These are phyloP conservation scores for Pichia phayaonensis DNA, from an alignment of 805 yeast species.

Conservation along the genomic window DNA sequence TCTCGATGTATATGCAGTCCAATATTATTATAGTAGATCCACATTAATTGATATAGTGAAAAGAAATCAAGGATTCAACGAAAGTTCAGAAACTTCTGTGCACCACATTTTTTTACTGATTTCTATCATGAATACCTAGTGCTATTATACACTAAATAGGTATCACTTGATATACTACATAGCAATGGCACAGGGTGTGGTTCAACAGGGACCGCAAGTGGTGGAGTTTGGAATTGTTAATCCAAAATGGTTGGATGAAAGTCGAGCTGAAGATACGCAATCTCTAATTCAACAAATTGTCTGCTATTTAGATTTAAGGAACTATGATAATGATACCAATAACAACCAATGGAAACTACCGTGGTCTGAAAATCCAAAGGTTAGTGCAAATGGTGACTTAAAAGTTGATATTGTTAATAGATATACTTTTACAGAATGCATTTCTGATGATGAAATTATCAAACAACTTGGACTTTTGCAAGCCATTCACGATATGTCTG, in stretches of 20 bases:
- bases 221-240: constrained; percentile 20
- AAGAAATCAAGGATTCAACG: background rate
- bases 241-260: constrained; percentile 11
- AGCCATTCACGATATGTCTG: constrained; percentile 23
- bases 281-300: constrained; percentile 19
- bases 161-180: no score
- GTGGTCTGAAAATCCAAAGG: background rate
- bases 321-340: background rate
- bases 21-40: background rate
- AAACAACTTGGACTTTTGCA: constrained; percentile 20
- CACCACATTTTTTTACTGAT: background rate
- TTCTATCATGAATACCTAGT: no score
- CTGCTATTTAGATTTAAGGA: constrained; percentile 18
- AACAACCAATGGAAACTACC: background rate
- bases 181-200: background rate
- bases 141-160: no score
- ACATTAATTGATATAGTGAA: background rate
- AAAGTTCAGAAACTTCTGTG: background rate
- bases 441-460: constrained; percentile 5
- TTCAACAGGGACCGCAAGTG: constrained; percentile 3
- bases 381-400: background rate
- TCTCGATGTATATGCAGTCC: background rate
- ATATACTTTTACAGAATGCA: background rate
- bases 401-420: background rate
- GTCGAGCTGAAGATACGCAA: constrained; percentile 17